phyloP scores from a whole-genome alignment of 306 rosid genomes.

The Phaseolus lunatus region DNA sequence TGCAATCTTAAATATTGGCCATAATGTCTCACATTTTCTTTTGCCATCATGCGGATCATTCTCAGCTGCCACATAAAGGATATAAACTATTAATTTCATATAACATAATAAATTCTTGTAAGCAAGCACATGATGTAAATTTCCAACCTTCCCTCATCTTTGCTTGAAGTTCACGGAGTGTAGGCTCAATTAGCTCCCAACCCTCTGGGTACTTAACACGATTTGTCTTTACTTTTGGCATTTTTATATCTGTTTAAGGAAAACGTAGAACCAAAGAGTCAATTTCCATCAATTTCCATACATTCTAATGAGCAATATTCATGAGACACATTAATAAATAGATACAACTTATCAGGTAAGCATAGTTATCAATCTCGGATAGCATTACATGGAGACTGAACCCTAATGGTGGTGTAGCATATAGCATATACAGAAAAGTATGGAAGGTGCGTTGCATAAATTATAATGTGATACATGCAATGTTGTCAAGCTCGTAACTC shows the following conservation, averaged over 20 bases:
- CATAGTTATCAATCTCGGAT: neutral
- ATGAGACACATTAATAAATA: neutral
- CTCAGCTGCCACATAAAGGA: conserved; percentile 58
- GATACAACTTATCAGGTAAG: conserved; percentile 11
- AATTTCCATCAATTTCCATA: conserved; percentile 24
- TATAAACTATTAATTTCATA: conserved; percentile 36
- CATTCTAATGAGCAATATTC: conserved; percentile 17
- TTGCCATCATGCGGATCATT: conserved; percentile 75
- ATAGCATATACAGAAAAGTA: too few species aligned
- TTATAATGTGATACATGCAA: too few species aligned
- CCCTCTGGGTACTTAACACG: conserved; percentile 93
- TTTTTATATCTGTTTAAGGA: conserved; percentile 52
- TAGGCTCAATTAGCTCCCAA: conserved; percentile 94
- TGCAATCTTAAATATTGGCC: conserved; percentile 82
- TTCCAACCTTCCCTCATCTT: conserved; percentile 93
- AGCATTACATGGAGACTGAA: neutral
- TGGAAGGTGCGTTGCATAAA: too few species aligned
- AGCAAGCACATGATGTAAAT: neutral
- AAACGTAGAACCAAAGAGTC: conserved; percentile 27
- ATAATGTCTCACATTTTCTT: conserved; percentile 75
- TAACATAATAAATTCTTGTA: neutral
- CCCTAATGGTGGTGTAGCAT: neutral
- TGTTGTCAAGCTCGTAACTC: too few species aligned
- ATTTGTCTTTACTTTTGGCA: conserved; percentile 95
- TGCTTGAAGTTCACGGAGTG: conserved; percentile 88